Conservation (phyloP, 1,284 basidiomycete genomes). For the Microbotryum intermedium region DNA sequence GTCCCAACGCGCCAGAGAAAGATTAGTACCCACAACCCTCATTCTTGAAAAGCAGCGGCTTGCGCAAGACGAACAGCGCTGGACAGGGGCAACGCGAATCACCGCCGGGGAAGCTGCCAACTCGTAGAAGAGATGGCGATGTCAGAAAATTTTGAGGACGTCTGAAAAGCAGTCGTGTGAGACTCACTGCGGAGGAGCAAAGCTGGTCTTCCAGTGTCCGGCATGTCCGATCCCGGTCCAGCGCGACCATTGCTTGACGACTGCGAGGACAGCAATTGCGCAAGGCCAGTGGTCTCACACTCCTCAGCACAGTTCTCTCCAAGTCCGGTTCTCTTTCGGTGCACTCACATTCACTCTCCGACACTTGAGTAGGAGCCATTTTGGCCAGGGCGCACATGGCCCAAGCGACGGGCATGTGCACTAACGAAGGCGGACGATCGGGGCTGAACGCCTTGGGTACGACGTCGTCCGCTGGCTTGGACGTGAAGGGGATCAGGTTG, state of each 20-base stretch:
- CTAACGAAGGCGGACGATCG: conserved; percentile 10
- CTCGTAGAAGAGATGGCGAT: too few species aligned
- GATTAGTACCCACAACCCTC: too few species aligned
- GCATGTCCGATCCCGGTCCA: conserved; percentile 16
- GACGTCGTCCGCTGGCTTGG: background rate
- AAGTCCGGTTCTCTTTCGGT: background rate
- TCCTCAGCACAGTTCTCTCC: background rate
- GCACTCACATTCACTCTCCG: background rate
- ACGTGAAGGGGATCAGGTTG: background rate
- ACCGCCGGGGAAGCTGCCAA: background rate
- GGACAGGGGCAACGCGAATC: conserved; percentile 15
- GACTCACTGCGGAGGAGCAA: too few species aligned
- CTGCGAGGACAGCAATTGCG: background rate
- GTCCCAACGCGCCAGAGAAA: too few species aligned
- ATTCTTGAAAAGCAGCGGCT: background rate
- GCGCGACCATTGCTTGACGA: conserved; percentile 11
- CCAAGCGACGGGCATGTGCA: conserved; percentile 10
- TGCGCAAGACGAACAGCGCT: conserved; percentile 14
- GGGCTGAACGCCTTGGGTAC: conserved; percentile 17
- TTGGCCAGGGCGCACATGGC: conserved; percentile 4
- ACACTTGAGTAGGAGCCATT: background rate
- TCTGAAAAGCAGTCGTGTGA: too few species aligned
- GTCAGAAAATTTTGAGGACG: too few species aligned
- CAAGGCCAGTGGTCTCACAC: background rate
- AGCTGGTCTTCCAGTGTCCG: conserved; percentile 6